Base-by-base conservation (phyloP, 2,329 filamentous ascomycete species). In the Ceratocystis huliohia region DNA sequence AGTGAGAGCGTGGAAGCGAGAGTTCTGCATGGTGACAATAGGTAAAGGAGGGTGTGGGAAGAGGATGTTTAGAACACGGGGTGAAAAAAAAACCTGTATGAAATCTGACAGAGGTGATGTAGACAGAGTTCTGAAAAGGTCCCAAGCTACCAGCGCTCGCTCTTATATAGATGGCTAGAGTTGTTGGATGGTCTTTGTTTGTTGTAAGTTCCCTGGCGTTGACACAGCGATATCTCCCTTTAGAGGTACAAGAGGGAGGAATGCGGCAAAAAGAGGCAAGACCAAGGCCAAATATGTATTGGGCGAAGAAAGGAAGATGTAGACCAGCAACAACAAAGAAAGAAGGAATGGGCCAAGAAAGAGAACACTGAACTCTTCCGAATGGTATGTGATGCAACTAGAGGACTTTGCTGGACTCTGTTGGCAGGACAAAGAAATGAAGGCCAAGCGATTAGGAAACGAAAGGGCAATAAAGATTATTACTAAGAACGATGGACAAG, bases 1-100 rank as follows among this genome's bases (percentile, higher is more conserved):
- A 66, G 79, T 74, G 73, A 83, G 77, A 68, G 75, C 73, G 68
- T 82, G 77, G 74, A 83, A 79, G 71, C 79, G 78, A 7, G 79
- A 76, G 59, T 75, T 71, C 70, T 80, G 77, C 80, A 81, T 81
- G 50, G 71, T 77, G 73, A 68, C 64, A 57, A 64, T 68, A 66
- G 25, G 63, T 64, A 65, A 66, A 50, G 45, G n/a, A 44, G 25
- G 56, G 28, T 20, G 41, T 30, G 25, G 2, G 17, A 22, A 15
- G 8, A 37, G 20, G 5, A 15, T 50, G 30, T 57, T 22, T 37
- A 20, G 17, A 17, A 41, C n/a, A 50, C 6, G 25, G 7, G 17
- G 37, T 13, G 10, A 3, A 4, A 13, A 25, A 25, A 41, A 13
- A 41, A 13, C 37, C 10, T 1, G 37, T 10, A 13, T 41, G 37